Evolutionary conservation across 2,329 filamentous ascomycete species (phyloP).

Genomic region (Tolypocladium sp.): DNA sequence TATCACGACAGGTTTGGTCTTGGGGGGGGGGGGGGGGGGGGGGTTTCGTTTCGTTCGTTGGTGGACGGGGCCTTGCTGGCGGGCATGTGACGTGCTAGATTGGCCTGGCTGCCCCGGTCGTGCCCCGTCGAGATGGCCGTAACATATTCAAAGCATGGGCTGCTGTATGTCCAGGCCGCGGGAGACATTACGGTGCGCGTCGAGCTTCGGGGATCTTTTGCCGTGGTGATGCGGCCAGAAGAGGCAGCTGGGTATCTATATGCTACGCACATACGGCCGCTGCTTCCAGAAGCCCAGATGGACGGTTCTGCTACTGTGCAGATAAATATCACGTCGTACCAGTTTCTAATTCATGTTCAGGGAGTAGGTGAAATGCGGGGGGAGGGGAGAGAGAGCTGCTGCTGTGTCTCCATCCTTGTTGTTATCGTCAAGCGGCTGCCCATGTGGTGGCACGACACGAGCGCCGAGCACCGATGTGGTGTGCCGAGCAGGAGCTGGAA

Average conservation of each 20-base stretch:
- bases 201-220: neutral
- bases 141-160: neutral
- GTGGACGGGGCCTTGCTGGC: neutral
- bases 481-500: neutral
- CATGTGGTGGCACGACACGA: neutral
- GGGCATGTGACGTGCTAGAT: neutral
- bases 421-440: neutral
- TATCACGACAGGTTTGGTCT: neutral
- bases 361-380: neutral
- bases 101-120: neutral
- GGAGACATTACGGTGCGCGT: neutral
- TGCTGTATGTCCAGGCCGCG: too few relatives aligned
- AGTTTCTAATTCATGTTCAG: neutral
- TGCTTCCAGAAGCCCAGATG: neutral
- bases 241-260: neutral
- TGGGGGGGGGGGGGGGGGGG: neutral
- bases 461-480: neutral
- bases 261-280: neutral
- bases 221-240: neutral
- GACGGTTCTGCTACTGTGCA: neutral
- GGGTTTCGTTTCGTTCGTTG: neutral
- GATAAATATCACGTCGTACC: neutral
- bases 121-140: neutral
- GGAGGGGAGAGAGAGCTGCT: neutral
- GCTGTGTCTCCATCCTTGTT: neutral